Evolutionary conservation across 2,329 filamentous ascomycete species (phyloP), one percentile per base, ranked within the genome.

Genomic region (Tolypocladium capitatum): DNA sequence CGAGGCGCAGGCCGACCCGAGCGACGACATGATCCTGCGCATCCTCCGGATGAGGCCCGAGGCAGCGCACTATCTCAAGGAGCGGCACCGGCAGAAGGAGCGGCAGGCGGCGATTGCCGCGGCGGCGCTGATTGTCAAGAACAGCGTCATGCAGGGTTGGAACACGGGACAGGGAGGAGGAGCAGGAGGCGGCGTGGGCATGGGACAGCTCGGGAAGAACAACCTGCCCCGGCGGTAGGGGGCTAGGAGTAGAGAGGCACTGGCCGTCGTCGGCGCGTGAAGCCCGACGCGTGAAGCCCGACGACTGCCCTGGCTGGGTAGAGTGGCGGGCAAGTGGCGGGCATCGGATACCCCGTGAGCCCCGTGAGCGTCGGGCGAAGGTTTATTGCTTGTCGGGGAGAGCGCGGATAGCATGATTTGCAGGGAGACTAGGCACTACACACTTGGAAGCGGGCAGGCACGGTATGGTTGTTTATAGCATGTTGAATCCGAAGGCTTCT

Each of bases 21-120:
- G 84, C 62, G 92, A 98, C 64, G 92, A 98, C 63, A 97, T 97
- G 86, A 97, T 98, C 55, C 67, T 98, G 58, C 78, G 92, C 20
- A 98, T 98, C 54, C 67, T 98, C 55, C 78, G 92, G 46, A 98
- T 98, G 92, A 75, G 92, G 47, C 88, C 89, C 2, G 92, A 97
- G 68, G 92, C 92, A 3, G 77, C 82, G 44, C 71, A 78, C 32
- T 98, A 98, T 66, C 73, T 98, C 51, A 87, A 86, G 59, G 91
- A 97, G 64, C 75, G 92, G 38, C 90, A 88, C 62, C 77, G 92
- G 53, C 92, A 98, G 63, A 94, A 94, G 72, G 92, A 97, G 70
- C 77, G 92, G 54, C 80, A 96, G 60, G 87, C 88, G 5, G 90
- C 91, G 2, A 83, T 88, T 6, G 87, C 89, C 18, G 91, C 91